phyloP scores from a whole-genome alignment of 2,329 filamentous ascomycete species.

The Fulvia fulva region DNA sequence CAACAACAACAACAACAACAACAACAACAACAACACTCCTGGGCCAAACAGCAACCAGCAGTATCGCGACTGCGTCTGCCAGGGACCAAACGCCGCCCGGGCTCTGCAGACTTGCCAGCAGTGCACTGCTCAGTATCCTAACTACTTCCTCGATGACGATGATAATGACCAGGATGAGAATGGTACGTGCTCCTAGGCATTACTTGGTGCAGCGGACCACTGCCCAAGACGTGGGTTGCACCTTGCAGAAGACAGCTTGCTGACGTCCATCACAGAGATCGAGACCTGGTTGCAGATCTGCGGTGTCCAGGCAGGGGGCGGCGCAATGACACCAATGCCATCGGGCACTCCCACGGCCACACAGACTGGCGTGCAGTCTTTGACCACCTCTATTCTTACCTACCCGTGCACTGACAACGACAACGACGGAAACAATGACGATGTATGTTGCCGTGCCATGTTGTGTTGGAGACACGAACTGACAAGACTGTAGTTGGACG shows the following conservation, averaged over 20 bases:
- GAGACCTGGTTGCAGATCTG: slow-evolving; percentile 2
- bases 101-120: slow-evolving; percentile 10
- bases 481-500: neutral
- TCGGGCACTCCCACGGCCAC: neutral
- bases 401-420: slow-evolving; percentile 4
- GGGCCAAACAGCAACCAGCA: slow-evolving; percentile 8
- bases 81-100: slow-evolving; percentile 5
- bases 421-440: neutral
- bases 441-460: neutral
- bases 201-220: no score
- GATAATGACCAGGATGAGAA: slow-evolving; percentile 6
- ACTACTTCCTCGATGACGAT: slow-evolving; percentile 8
- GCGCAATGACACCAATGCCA: neutral
- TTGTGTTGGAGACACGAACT: neutral
- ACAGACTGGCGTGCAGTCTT: neutral
- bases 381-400: neutral
- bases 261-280: slow-evolving; percentile 6
- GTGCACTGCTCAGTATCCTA: slow-evolving; percentile 8
- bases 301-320: neutral
- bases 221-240: no score
- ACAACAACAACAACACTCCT: neutral
- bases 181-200: neutral
- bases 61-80: slow-evolving; percentile 12
- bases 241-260: neutral
- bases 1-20: neutral